Conservation (phyloP, 305 asterid species). For the Rubia tinctorum region DNA sequence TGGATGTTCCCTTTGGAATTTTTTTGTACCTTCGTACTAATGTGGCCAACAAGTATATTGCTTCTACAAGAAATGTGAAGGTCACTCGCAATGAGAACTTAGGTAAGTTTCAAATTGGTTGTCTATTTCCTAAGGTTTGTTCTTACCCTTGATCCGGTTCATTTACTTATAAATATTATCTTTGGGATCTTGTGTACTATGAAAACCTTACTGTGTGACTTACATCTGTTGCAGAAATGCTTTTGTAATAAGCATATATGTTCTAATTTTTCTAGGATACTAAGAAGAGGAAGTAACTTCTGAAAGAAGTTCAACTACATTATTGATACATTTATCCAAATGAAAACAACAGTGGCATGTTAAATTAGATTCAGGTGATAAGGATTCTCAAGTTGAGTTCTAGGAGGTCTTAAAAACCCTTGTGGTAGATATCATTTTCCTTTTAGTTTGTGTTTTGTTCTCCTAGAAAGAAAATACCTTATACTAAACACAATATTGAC, state of each 20-base stretch:
- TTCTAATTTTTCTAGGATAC: too few species aligned
- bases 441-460: background rate
- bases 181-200: background rate
- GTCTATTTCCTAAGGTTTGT: slow-evolving; percentile 89
- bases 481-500: background rate
- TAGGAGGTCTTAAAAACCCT: background rate
- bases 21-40: background rate
- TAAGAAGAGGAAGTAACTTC: background rate
- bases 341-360: background rate
- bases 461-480: background rate
- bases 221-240: background rate
- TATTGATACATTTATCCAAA: too few species aligned
- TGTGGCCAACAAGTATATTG: too few species aligned
- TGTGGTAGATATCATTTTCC: background rate
- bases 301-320: background rate
- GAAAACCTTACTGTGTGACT: background rate
- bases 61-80: slow-evolving; percentile 41
- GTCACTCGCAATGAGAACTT: slow-evolving; percentile 85
- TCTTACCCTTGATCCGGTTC: background rate
- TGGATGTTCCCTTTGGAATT: background rate
- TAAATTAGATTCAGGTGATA: background rate
- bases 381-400: background rate
- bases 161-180: too few species aligned
- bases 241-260: background rate
- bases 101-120: slow-evolving; percentile 93